A percentile compares a stretch with the other conserved stretches of the same genome.
Conservation (phyloP, 2,329 filamentous ascomycete species). For the Triangularia verruculosa region DNA sequence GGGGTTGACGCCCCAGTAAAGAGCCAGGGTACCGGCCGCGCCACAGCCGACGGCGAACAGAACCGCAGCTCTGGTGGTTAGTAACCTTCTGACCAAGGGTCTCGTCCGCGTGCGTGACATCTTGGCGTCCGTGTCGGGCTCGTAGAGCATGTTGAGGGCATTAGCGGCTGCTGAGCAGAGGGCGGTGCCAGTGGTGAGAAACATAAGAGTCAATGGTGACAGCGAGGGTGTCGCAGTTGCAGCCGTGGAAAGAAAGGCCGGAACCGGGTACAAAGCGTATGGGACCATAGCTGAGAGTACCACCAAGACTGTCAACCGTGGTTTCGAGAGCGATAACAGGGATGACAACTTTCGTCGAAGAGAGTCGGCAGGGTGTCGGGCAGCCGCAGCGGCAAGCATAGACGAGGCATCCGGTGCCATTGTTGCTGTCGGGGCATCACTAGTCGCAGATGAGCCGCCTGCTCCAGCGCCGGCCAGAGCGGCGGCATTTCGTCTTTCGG, state of each 20-base stretch:
- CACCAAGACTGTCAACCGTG: constrained; percentile 85
- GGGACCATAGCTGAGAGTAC: constrained; percentile 86
- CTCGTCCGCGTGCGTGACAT: constrained; percentile 93
- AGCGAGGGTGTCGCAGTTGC: constrained; percentile 71
- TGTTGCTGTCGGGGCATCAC: constrained; percentile 15
- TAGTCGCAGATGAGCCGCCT: neutral
- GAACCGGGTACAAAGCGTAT: constrained; percentile 91
- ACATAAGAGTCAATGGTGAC: constrained; percentile 85
- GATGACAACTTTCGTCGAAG: constrained; percentile 68
- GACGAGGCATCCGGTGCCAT: constrained; percentile 46
- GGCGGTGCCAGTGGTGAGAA: constrained; percentile 85
- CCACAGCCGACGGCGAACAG: constrained; percentile 77
- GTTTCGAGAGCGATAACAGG: constrained; percentile 91
- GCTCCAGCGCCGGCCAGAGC: neutral
- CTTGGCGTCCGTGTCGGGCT: constrained; percentile 81
- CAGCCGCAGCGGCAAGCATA: constrained; percentile 51
- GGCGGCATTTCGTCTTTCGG: constrained; percentile 24
- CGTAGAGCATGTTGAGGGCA: constrained; percentile 95
- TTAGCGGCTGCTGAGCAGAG: constrained; percentile 90
- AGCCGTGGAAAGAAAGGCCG: constrained; percentile 72
- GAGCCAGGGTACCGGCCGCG: constrained; percentile 62
- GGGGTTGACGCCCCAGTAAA: constrained; percentile 91
- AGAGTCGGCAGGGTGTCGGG: constrained; percentile 48
- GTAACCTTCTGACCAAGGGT: constrained; percentile 77
- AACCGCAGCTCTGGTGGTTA: constrained; percentile 68